phyloP scores from a whole-genome alignment of 495 filamentous ascomycete genomes.

The Barbatosphaeria neglecta region DNA sequence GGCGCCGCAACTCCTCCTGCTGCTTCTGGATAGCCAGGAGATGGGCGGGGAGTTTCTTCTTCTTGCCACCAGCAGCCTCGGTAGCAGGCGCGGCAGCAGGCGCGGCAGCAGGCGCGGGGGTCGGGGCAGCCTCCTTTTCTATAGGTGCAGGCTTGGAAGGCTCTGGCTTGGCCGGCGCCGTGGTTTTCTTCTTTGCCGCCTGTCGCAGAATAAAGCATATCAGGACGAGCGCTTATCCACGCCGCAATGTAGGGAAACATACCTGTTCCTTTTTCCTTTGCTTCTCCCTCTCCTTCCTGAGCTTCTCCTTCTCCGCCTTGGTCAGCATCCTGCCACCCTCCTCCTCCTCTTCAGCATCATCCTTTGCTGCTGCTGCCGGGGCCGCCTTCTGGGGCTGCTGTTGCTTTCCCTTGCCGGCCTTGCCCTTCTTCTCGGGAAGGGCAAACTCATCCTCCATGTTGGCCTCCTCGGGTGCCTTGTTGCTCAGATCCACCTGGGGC shows the following conservation, averaged over 20 bases:
- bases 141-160: conserved; percentile 28
- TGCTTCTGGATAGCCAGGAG: conserved; percentile 79
- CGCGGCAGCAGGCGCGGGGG: conserved; percentile 14
- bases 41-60: conserved; percentile 83
- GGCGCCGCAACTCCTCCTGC: conserved; percentile 67
- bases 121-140: conserved; percentile 22
- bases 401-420: conserved; percentile 87
- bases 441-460: conserved; percentile 79
- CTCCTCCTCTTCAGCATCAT: conserved; percentile 45
- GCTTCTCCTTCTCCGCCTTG: conserved; percentile 92
- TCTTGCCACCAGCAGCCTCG: conserved; percentile 48
- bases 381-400: conserved; percentile 46
- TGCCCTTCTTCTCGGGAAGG: conserved; percentile 82
- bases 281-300: conserved; percentile 94
- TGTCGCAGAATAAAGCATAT: conserved; percentile 15
- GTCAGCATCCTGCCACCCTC: conserved; percentile 59
- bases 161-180: conserved; percentile 39
- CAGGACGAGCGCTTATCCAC: conserved; percentile 2
- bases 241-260: conserved; percentile 7
- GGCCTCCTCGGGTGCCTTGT: conserved; percentile 75
- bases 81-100: conserved; percentile 35
- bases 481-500: conserved; percentile 38
- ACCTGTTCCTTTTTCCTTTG: conserved; percentile 87
- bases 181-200: conserved; percentile 56
- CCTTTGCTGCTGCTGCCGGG: conserved; percentile 33